Base-by-base conservation (phyloP, 1,284 basidiomycete species). In the Sutorius eximius region DNA sequence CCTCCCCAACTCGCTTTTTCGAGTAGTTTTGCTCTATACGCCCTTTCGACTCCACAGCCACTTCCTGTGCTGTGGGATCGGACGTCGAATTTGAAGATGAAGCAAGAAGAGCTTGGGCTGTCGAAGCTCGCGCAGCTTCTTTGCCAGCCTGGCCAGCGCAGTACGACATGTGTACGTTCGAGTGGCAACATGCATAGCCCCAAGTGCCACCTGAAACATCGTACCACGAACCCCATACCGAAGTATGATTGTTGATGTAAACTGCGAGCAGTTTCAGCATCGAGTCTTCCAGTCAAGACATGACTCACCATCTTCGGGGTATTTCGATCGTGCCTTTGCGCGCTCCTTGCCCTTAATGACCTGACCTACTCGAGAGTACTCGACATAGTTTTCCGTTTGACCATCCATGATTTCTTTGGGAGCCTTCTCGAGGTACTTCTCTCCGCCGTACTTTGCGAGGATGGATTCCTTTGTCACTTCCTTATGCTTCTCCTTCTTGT, bases 181-280 rank as follows among this genome's bases (percentile, higher is more conserved):
- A 95, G 70, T 97, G 95, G 69, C 97, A 99, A 73, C 97, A 99
- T 30, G 83, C 87, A 72, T 90, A 99, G 45, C 97, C 97, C 97
- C 97, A 99, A 55, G 78, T 71, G 11, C 86, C 84, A 2, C 81
- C 77, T 8, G 82, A 77, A 12, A 78, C 61, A 65, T 93, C 87
- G 73, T 92, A 98, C 87, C 87, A 99, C 33, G 96, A 98, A 29
- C 97, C 97, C 95, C 95, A 99, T 9, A 98, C 86, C 3, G 85
- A 75, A 0, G 87, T 93, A 68, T 99, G 97, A 69, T 99, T 99
- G 73, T 95, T 95, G 66, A 90, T 79, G 65, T 82, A 86, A n/a
- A 95, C 93, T 93, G 54, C 22, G 41, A 24, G 34, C 3, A 8
- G 27, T n/a, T 40, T 55, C 43, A 22, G 45, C 48, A 49, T 60